A percentile compares a stretch with the other conserved stretches of the same genome.
phyloP scores from a whole-genome alignment of 345 rosid species.

The Erodium maritimum region DNA sequence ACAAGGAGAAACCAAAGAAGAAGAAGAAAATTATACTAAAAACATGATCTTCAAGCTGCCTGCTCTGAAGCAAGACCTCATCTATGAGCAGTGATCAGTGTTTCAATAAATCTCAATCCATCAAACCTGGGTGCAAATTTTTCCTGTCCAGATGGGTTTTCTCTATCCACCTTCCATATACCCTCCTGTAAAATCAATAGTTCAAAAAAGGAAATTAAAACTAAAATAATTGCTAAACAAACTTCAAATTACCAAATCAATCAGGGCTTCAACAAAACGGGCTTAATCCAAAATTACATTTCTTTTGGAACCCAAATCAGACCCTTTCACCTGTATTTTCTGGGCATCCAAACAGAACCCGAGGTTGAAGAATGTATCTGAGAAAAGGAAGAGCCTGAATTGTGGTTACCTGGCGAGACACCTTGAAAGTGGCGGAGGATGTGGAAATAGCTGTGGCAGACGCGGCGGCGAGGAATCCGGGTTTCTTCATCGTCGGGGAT shows the following conservation, averaged over 20 bases:
- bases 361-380: too few species aligned
- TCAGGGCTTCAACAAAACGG: background rate
- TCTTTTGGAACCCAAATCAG: background rate
- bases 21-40: background rate
- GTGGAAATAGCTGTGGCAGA: constrained; percentile 15
- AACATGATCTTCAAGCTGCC: background rate
- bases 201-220: background rate
- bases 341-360: too few species aligned
- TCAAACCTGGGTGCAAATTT: constrained; percentile 79
- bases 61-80: constrained; percentile 10
- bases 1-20: background rate
- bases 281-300: background rate
- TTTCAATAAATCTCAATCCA: constrained; percentile 78
- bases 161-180: constrained; percentile 17
- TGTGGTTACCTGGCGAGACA: constrained; percentile 31
- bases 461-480: constrained; percentile 11
- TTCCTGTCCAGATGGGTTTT: constrained; percentile 24
- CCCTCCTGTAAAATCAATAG: background rate
- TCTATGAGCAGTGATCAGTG: constrained; percentile 86
- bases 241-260: background rate
- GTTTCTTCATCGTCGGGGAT: constrained; percentile 9
- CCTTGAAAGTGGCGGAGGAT: constrained; percentile 26
- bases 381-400: too few species aligned
- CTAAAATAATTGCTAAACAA: background rate
- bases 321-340: too few species aligned